A percentile compares a stretch with the other conserved stretches of the same genome.
Evolutionary conservation across 805 yeast species (phyloP).

Genomic region (Saccharomycopsis capsularis): DNA sequence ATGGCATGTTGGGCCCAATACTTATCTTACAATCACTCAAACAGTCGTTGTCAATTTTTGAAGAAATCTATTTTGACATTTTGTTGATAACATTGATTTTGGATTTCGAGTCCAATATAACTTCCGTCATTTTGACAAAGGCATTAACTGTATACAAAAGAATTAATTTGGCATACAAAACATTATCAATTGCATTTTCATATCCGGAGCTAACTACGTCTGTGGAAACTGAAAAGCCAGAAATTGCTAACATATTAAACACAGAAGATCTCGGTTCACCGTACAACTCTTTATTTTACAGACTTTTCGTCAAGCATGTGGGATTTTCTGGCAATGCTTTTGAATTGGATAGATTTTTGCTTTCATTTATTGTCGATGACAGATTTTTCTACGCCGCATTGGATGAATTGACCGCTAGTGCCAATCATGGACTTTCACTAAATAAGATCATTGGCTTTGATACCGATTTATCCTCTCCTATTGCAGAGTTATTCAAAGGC

Average conservation of each 20-base stretch:
- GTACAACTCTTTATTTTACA: slow-evolving; percentile 17
- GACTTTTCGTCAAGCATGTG: slow-evolving; percentile 9
- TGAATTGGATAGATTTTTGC: background rate
- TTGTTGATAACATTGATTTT: slow-evolving; percentile 32
- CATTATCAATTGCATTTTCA: slow-evolving; percentile 21
- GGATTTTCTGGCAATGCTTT: no score
- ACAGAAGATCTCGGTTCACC: slow-evolving; percentile 22
- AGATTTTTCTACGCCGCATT: slow-evolving; percentile 18
- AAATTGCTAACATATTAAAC: slow-evolving; percentile 19
- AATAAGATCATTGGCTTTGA: slow-evolving; percentile 4
- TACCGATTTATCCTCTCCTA: slow-evolving; percentile 9
- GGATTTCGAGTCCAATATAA: slow-evolving; percentile 31
- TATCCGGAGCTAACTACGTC: background rate
- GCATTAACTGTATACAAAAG: slow-evolving; percentile 22
- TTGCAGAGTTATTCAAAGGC: slow-evolving; percentile 24
- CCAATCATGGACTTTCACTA: slow-evolving; percentile 10
- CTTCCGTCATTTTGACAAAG: slow-evolving; percentile 21
- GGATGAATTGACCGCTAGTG: slow-evolving; percentile 7
- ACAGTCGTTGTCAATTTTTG: slow-evolving; percentile 28
- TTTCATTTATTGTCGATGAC: slow-evolving; percentile 23
- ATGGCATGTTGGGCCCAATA: background rate
- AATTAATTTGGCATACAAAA: slow-evolving; percentile 21
- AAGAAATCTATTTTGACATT: slow-evolving; percentile 29
- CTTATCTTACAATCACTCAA: slow-evolving; percentile 25
- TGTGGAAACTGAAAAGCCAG: background rate